Evolutionary conservation across 1,284 basidiomycete genomes (phyloP).

Genomic region (Ustilago sp.): DNA sequence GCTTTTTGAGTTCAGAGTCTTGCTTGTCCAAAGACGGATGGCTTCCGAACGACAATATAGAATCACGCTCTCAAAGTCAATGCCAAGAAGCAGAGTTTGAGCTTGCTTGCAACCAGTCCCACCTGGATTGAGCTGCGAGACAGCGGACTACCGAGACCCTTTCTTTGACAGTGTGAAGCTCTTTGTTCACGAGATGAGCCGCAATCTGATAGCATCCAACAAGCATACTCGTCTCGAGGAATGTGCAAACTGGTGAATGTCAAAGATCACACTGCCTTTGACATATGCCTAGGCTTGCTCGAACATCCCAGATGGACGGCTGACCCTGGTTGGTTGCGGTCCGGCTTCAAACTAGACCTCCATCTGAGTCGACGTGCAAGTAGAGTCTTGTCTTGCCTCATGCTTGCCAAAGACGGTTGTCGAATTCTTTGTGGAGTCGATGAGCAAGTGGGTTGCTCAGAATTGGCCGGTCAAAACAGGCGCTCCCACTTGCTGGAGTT

Average conservation of each 20-base stretch:
- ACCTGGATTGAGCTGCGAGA: neutral
- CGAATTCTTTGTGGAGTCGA: neutral
- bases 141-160: neutral
- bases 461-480: neutral
- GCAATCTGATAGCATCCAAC: neutral
- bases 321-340: slow-evolving; percentile 15
- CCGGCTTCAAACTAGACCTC: slow-evolving; percentile 16
- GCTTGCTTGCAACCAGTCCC: slow-evolving; percentile 1
- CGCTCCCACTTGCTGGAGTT: neutral
- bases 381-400: neutral
- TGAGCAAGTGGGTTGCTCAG: slow-evolving; percentile 1
- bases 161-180: neutral
- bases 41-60: neutral
- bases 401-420: neutral
- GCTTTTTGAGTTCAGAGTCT: neutral
- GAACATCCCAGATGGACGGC: neutral
- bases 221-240: neutral
- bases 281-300: neutral
- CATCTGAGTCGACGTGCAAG: neutral
- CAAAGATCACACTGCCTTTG: too few relatives aligned
- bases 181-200: neutral
- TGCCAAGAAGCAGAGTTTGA: slow-evolving; percentile 1
- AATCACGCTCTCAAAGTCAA: neutral
- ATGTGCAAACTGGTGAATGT: neutral
- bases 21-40: neutral